Evolutionary conservation across 2,329 filamentous ascomycete genomes (phyloP), one percentile per base, ranked within the genome.

Genomic region (Aspergillus ochraceoroseus): DNA sequence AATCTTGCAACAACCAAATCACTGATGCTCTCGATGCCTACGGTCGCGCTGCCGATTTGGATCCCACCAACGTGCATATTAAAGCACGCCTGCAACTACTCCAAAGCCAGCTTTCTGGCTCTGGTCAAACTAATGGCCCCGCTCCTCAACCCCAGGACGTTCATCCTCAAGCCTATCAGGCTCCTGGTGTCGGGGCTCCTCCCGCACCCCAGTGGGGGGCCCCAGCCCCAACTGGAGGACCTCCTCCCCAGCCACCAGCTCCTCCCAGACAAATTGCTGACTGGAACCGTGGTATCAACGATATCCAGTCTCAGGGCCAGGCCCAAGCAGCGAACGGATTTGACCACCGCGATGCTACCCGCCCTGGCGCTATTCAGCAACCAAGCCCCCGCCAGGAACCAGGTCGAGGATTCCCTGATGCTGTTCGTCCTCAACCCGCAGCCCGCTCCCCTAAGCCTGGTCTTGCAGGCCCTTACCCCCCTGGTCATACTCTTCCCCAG

Each of bases 1-100:
- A 98, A 65, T 95, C 88, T 17, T 98, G 92, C 68, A 96, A 98
- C 74, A 96, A 96, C 69, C 92, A 98, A 68, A 95, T 94, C 43
- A 87, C 82, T 37, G 92, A 98, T 71, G 92, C 92, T 1, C 75
- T 96, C 30, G 92, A 98, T 65, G 92, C 92, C 4, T 98, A 96
- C 63, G 85, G 90, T 58, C 80, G 92, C 53, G 92, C 92, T 27
- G 89, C 89, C 23, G 92, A 98, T 63, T 79, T 98, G 50, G 92
- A 98, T 61, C 90, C 92, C 0, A 75, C 73, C 47, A 96, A 98
- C 61, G 85, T 87, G 26, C 90, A 96, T 64, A 96, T 98, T 73
- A 96, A 96, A 67, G 88, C 89, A 43, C 82, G 92, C 47, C 74
- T 98, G 47, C 86, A 94, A 61, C 75, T 98, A 32, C 77, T 98